Evolutionary conservation across 805 yeast genomes (phyloP), one percentile per base, ranked within the genome.

Genomic region (Candida nanaspora): DNA sequence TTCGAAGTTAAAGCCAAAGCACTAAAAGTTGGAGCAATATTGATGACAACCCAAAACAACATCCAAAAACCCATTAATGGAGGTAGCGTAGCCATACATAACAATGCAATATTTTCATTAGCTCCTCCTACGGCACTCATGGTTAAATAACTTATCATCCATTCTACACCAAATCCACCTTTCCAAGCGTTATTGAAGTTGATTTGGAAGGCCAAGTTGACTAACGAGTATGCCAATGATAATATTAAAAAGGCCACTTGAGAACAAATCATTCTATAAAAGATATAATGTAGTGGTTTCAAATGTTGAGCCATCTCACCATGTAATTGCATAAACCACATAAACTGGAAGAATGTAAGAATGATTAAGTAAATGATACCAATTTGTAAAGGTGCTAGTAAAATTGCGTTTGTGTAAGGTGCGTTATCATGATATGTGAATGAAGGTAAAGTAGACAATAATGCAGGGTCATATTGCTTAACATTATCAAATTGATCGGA

Each of bases 61-160:
- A 85, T 55, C 87, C 89, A 82, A 51, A 82, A 74, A 0, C 89
- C 88, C 37, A 81, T 48, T 40, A 71, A 49, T 23, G 87, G 86
- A 1, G 93, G 91, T 38, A 69, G 68, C 14, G 65, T 41, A 6
- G 78, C 59, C 37, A 80, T 62, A 7, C 73, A 55, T 6, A 82
- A 26, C 57, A 78, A 54, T 0, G 79, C 78, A 49, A 73, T 62
- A 46, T 80, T 76, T 59, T 85, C 93, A 53, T 80, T 82, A 25
- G 82, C 79, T 34, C 82, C 76, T 43, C 94, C 94, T 28, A 83
- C 82, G 1, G 89, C 86, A 46, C 78, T 63, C 86, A 85, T 79
- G 6, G 86, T 73, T 38, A 85, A 49, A 56, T 65, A 85, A 6
- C 79, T 69, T 27, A 78, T 49, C 75, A 81, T 70, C 94, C 94